phyloP scores from a whole-genome alignment of 2,329 filamentous ascomycete species.

The Neurospora crassa region DNA sequence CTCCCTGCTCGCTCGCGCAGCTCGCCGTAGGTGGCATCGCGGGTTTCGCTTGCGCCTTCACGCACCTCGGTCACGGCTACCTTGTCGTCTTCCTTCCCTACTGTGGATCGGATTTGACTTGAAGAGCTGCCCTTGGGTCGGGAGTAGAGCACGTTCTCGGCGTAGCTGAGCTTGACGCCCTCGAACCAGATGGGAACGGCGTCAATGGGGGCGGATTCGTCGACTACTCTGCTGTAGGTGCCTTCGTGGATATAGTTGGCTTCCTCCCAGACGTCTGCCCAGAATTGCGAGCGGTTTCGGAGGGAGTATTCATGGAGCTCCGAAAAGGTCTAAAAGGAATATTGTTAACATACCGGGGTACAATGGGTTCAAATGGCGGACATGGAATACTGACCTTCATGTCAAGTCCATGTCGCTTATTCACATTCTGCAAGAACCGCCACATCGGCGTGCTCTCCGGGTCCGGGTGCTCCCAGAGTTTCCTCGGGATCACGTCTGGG shows the following conservation, averaged over 20 bases:
- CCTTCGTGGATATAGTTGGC: constrained; percentile 56
- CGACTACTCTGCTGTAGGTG: constrained; percentile 49
- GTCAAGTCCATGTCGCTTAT: constrained; percentile 43
- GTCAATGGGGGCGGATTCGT: constrained; percentile 61
- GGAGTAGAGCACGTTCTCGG: constrained; percentile 69
- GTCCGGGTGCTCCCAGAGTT: constrained; percentile 45
- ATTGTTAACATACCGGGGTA: not conserved
- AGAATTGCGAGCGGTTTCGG: constrained; percentile 53
- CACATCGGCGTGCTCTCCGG: constrained; percentile 56
- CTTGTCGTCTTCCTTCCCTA: constrained; percentile 60
- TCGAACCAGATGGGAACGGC: constrained; percentile 67
- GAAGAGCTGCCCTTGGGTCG: constrained; percentile 25
- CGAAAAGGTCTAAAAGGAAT: constrained; percentile 44
- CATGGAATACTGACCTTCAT: constrained; percentile 39
- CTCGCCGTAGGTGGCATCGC: constrained; percentile 57
- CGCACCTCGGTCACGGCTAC: constrained; percentile 63
- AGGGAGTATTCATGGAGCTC: constrained; percentile 65
- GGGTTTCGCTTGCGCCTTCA: constrained; percentile 49
- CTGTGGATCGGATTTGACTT: constrained; percentile 36
- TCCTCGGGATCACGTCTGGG: not conserved
- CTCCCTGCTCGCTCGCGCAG: constrained; percentile 49
- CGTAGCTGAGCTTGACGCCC: constrained; percentile 65
- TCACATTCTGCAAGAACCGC: constrained; percentile 56
- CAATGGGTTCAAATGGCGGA: not conserved
- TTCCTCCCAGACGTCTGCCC: constrained; percentile 51